Evolutionary conservation across 805 yeast genomes (phyloP).

Genomic region (Starmerella ratchasimensis): DNA sequence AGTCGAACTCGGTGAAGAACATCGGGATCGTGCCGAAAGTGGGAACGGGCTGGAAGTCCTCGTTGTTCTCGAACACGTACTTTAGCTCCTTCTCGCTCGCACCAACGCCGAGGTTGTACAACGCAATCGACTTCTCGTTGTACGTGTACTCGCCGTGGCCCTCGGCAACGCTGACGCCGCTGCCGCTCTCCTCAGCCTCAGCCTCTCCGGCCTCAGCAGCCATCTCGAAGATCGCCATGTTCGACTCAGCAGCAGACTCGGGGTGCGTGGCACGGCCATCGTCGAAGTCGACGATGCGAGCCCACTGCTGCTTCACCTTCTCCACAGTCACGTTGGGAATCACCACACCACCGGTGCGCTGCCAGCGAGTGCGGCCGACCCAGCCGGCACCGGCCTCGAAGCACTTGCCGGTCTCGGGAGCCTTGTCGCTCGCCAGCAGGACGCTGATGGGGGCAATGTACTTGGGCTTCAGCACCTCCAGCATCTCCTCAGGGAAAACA

Average conservation of each 20-base stretch:
- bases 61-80: slow-evolving; percentile 63
- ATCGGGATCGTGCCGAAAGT: slow-evolving; percentile 83
- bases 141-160: slow-evolving; percentile 42
- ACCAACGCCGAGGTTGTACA: slow-evolving; percentile 84
- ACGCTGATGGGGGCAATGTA: slow-evolving; percentile 86
- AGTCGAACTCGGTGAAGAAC: slow-evolving; percentile 50
- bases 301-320: slow-evolving; percentile 54
- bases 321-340: slow-evolving; percentile 48
- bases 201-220: slow-evolving; percentile 35
- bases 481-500: slow-evolving; percentile 64
- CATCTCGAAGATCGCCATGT: slow-evolving; percentile 53
- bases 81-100: slow-evolving; percentile 64
- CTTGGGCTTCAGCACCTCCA: slow-evolving; percentile 70
- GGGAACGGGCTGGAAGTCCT: slow-evolving; percentile 74
- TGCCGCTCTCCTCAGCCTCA: slow-evolving; percentile 29
- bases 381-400: slow-evolving; percentile 96
- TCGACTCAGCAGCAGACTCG: slow-evolving; percentile 56
- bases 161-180: slow-evolving; percentile 35
- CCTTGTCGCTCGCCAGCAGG: slow-evolving; percentile 58
- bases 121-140: slow-evolving; percentile 55
- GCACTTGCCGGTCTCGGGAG: slow-evolving; percentile 62
- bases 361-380: slow-evolving; percentile 92
- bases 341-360: slow-evolving; percentile 75
- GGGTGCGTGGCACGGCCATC: slow-evolving; percentile 42
- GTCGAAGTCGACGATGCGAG: slow-evolving; percentile 49